phyloP scores from a whole-genome alignment of 2,329 filamentous ascomycete genomes.

The Botrytis elliptica region DNA sequence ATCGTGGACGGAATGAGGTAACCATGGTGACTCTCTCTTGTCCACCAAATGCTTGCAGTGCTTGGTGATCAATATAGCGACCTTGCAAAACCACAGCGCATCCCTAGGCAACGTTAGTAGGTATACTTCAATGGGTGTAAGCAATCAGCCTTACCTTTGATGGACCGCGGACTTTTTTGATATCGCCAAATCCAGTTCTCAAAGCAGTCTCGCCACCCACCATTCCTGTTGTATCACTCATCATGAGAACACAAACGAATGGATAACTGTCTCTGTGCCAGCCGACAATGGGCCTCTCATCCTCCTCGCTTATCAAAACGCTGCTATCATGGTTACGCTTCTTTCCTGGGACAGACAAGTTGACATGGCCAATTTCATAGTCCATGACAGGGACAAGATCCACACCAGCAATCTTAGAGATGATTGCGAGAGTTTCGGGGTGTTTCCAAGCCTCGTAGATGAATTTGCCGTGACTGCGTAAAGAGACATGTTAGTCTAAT shows the following conservation, averaged over 20 bases:
- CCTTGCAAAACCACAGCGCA: slow-evolving; percentile 48
- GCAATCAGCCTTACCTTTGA: slow-evolving; percentile 40
- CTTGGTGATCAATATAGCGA: slow-evolving; percentile 47
- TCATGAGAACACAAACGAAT: slow-evolving; percentile 53
- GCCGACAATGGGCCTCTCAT: slow-evolving; percentile 42
- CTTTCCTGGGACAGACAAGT: slow-evolving; percentile 46
- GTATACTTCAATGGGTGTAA: not conserved
- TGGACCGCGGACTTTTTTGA: slow-evolving; percentile 47
- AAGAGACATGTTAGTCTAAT: slow-evolving; percentile 21
- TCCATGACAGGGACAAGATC: slow-evolving; percentile 57
- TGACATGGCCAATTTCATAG: slow-evolving; percentile 59
- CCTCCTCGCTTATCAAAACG: slow-evolving; percentile 35
- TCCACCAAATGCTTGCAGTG: slow-evolving; percentile 43
- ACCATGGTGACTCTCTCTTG: slow-evolving; percentile 49
- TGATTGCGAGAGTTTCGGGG: slow-evolving; percentile 51
- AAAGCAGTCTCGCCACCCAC: slow-evolving; percentile 58
- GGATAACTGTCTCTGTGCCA: slow-evolving; percentile 54
- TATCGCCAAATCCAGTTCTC: slow-evolving; percentile 51
- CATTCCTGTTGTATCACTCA: slow-evolving; percentile 49
- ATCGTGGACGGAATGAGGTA: slow-evolving; percentile 46
- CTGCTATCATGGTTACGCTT: slow-evolving; percentile 32
- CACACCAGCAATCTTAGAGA: slow-evolving; percentile 57
- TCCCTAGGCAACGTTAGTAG: slow-evolving; percentile 35
- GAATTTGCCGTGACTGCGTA: slow-evolving; percentile 59
- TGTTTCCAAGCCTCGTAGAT: slow-evolving; percentile 61